Evolutionary conservation across 768 basidiomycete species (phyloP), one percentile per base, ranked within the genome.

Genomic region (Leucosporidium yakuticum): DNA sequence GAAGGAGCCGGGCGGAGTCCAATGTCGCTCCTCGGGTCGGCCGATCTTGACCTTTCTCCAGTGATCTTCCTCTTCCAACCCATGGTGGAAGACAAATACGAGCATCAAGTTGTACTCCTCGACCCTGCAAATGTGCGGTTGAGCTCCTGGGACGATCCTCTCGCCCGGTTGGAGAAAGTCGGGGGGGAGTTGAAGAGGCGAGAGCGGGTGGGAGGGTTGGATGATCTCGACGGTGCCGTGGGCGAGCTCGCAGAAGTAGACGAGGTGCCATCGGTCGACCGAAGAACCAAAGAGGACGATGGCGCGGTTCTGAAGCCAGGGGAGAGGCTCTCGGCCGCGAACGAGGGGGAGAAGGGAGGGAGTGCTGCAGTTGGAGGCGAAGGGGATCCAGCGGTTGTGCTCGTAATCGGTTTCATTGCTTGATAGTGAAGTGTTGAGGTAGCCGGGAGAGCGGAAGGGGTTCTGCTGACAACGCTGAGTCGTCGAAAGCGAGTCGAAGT

Each of bases 241-340:
- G 31, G 60, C 39, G 23, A 66, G 55, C 15, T 47, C n/a, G 50
- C 65, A 67, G 12, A 67, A 27, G 55, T 67, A 57, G 11, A 67
- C 59, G 55, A 60, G 54, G 55, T 70, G 65, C 32, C 67, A 58
- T 3, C 69, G 64, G 58, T 70, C 69, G 58, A 70, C 51, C 27
- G 57, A 60, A 56, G 62, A 61, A 21, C 69, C 69, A 15, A 49
- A 55, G 29, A 70, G 47, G 29, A 63, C 64, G 47, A 70, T 44
- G 4, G 69, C 66, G 44, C 65, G 64, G 34, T 60, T n/a, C n/a
- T 34, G 25, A 3, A 55, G 53, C 53, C 53, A 54, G n/a, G 53
- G 53, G n/a, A 54, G 27, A 6, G 53, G 53, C n/a, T 54, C 53
- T 54, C 53, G 53, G n/a, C 23, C 15, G 4, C 14, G n/a, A 29